These are phyloP conservation scores for Sclerotinia borealis DNA, from an alignment of 2,329 filamentous ascomycete genomes.

Conservation along the genomic window DNA sequence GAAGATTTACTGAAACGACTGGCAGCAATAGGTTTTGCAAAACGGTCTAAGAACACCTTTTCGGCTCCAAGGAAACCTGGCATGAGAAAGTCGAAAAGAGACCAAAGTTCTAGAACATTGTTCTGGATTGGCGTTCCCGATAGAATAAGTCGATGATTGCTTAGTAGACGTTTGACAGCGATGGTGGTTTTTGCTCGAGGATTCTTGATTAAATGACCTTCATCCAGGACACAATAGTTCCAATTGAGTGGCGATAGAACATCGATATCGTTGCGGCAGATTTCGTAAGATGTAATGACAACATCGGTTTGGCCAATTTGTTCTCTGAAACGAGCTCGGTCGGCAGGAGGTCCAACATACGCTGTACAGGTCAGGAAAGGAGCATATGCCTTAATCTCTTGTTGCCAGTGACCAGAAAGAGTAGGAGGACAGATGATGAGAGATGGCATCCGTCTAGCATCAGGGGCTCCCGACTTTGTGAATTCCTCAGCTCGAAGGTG, in stretches of 20 bases:
- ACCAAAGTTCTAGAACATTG: conserved; percentile 95
- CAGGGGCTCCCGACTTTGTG: conserved; percentile 70
- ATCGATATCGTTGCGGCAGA: conserved; percentile 93
- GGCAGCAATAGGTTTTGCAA: conserved; percentile 84
- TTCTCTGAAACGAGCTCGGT: conserved; percentile 66
- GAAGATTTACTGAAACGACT: conserved; percentile 95
- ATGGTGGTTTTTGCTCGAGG: conserved; percentile 93
- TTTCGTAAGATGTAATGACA: conserved; percentile 96
- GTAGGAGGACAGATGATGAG: conserved; percentile 95
- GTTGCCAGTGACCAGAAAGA: conserved; percentile 95
- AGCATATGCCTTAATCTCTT: conserved; percentile 92
- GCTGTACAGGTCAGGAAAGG: conserved; percentile 86
- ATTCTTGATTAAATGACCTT: conserved; percentile 98
- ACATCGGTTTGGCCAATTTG: conserved; percentile 76
- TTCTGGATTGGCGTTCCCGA: conserved; percentile 98
- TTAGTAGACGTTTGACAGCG: conserved; percentile 81
- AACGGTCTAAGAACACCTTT: conserved; percentile 88
- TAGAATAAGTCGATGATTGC: conserved; percentile 92
- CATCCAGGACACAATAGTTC: conserved; percentile 97
- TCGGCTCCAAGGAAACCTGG: conserved; percentile 94
- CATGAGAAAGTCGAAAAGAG: conserved; percentile 98
- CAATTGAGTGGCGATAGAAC: conserved; percentile 76
- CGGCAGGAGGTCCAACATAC: conserved; percentile 82
- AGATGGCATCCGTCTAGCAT: conserved; percentile 76
- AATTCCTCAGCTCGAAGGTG: conserved; percentile 89